Base-by-base conservation (phyloP, 139 green algal species). In the Coelastrella sp. region DNA sequence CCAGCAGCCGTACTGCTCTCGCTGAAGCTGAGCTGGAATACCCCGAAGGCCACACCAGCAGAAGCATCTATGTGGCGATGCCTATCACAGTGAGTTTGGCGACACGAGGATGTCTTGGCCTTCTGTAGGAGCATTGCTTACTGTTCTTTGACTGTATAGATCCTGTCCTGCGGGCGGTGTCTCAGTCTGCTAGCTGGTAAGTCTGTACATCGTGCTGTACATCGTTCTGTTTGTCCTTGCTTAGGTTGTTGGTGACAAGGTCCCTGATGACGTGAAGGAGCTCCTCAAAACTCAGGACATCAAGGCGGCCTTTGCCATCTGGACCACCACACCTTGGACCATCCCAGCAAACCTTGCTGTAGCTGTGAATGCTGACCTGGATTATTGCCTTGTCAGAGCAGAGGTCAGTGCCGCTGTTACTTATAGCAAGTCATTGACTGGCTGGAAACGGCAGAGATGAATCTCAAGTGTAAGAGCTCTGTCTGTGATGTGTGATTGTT, bases 261-360 rank as follows among this genome's bases (percentile, higher is more conserved):
- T 82, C 34, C 82, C 82, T 27, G 38, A 53, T 45, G 69, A 87
- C 40, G 71, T 67, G 51, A 11, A 27, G 19, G 4, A 38, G 60
- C 34, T 41, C 62, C 77, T 68, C 19, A n/a, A 15, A 59, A 69
- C 11, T 27, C 59, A 34, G 27, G 80, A 21, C 21, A 88, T 82
- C n/a, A 64, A 83, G 27, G 91, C 86, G 2, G 79, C 80, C 3
- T 89, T 99, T 66, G 96, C 95, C n/a, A 94, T 99, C 40, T 99
- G 98, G 98, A 99, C 98, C 15, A 99, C 98, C 50, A 99, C 98
- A 2, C 96, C 97, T 40, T 99, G 98, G 97, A 99, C 98, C 32
- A 97, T 99, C 51, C 98, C 98, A 19, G 97, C 95, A 81, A 99
- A 99, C 91, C 88, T 96, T 75, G 98, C 97, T 17, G 96, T 99